Base-by-base conservation (phyloP, 2,329 filamentous ascomycete genomes). In the Colletotrichum sp. region DNA sequence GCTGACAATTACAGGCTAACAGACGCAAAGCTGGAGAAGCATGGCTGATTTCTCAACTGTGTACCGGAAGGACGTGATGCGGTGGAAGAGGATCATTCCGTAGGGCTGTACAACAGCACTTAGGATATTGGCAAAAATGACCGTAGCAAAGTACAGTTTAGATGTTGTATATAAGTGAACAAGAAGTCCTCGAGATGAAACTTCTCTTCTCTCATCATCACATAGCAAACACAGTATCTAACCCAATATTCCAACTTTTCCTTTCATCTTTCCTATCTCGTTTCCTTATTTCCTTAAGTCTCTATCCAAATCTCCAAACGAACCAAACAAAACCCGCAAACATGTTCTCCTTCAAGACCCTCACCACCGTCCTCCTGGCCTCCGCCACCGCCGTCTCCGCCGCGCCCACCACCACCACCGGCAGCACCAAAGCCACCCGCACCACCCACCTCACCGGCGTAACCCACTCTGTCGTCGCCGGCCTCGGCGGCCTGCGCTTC, bases 401-500 rank as follows among this genome's bases (percentile, higher is more conserved):
- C 64, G 81, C 81, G 2, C 82, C 84, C 30, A 81, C 81, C 30
- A 81, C 82, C 49, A 85, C 86, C 24, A 60, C 80, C 44, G 70
- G 39, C 21, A 84, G 83, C 12, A 79, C 77, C 59, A 68, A 44
- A 59, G 80, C 82, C 57, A 81, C 85, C 74, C 80, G 78, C 75
- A 86, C 85, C n/a, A 81, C 81, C 39, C 30, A 80, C 8, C 81
- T 82, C 67, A 86, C 86, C 2, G 84, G 85, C 16, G 83, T 86
- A 28, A 89, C 87, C 2, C 86, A 89, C 85, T 84, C 84, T 3
- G 85, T 89, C 60, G 84, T 86, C n/a, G 88, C 85, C 69, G 88
- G 87, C 72, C 84, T 83, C 6, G 84, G 82, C 30, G 86, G 86
- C n/a, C 85, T 91, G 36, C 81, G 80, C 65, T 92, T 91, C 82